phyloP scores from a whole-genome alignment of 2,329 filamentous ascomycete species.

The Aspergillus pseudoglaucus region DNA sequence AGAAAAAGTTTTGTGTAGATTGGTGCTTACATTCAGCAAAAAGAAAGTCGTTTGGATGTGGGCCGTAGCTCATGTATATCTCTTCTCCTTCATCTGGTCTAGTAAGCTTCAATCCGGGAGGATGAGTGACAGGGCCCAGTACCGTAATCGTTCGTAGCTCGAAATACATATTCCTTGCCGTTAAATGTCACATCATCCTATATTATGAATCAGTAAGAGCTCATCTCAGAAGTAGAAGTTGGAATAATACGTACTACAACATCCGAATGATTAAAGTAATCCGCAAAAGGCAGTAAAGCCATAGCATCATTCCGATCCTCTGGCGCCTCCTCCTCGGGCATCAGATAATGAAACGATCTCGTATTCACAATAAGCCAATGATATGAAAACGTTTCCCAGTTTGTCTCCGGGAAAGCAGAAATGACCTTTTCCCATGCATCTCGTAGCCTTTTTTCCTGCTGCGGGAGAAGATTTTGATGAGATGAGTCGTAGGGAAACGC shows the following conservation, averaged over 20 bases:
- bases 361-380: slow-evolving; percentile 58
- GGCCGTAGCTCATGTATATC: slow-evolving; percentile 39
- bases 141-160: slow-evolving; percentile 30
- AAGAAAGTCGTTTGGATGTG: slow-evolving; percentile 39
- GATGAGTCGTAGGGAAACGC: slow-evolving; percentile 22
- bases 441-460: slow-evolving; percentile 50
- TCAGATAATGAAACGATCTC: slow-evolving; percentile 54
- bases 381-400: slow-evolving; percentile 45
- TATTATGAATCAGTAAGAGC: background rate
- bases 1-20: background rate
- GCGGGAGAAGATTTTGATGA: slow-evolving; percentile 32
- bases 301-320: slow-evolving; percentile 40
- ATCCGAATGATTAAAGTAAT: slow-evolving; percentile 44
- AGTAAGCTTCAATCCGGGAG: background rate
- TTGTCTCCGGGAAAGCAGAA: slow-evolving; percentile 37
- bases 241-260: slow-evolving; percentile 26
- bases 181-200: slow-evolving; percentile 37
- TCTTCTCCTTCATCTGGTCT: slow-evolving; percentile 34
- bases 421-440: slow-evolving; percentile 45
- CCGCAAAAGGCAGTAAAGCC: slow-evolving; percentile 41
- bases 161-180: slow-evolving; percentile 28
- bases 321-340: slow-evolving; percentile 30
- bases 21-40: slow-evolving; percentile 36
- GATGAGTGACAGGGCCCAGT: background rate
- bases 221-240: background rate